Conservation (phyloP, 2,329 filamentous ascomycete genomes). For the Sporothrix curviconia region DNA sequence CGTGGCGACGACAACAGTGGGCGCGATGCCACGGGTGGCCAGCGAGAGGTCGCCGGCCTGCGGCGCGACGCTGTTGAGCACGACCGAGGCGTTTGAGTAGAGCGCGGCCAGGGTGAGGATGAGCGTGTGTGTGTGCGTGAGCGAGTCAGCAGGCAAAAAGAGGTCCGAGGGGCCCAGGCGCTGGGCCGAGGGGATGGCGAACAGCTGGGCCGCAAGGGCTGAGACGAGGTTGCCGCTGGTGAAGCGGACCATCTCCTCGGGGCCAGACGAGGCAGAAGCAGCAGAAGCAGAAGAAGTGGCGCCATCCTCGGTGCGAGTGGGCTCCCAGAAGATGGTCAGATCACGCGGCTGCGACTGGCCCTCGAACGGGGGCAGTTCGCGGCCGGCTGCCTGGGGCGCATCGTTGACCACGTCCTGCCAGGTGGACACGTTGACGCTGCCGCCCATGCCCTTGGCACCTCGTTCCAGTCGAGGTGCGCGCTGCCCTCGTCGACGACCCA, state of each 20-base stretch:
- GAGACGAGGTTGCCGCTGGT: constrained; percentile 79
- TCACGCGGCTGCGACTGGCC: constrained; percentile 47
- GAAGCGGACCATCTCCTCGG: constrained; percentile 72
- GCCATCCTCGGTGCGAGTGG: constrained; percentile 22
- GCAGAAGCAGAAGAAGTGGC: constrained; percentile 33
- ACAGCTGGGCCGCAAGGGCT: constrained; percentile 71
- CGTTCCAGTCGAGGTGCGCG: constrained; percentile 91
- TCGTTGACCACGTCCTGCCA: constrained; percentile 88
- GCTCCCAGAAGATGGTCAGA: constrained; percentile 61
- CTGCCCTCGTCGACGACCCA: constrained; percentile 92
- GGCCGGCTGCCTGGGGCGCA: constrained; percentile 49
- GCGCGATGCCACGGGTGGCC: constrained; percentile 67
- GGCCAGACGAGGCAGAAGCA: constrained; percentile 27
- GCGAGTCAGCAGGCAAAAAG: constrained; percentile 75
- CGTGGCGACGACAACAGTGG: constrained; percentile 75
- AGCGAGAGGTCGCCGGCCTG: constrained; percentile 63
- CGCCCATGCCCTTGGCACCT: constrained; percentile 68
- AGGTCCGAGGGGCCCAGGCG: constrained; percentile 69
- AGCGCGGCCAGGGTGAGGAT: constrained; percentile 75
- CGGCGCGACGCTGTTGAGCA: constrained; percentile 81
- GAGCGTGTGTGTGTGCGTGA: constrained; percentile 73
- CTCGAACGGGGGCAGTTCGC: constrained; percentile 58
- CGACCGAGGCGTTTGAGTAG: constrained; percentile 76
- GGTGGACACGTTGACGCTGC: constrained; percentile 72
- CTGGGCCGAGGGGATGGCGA: constrained; percentile 67